phyloP scores from a whole-genome alignment of 495 filamentous ascomycete genomes.

The Penicillium maclennaniae region DNA sequence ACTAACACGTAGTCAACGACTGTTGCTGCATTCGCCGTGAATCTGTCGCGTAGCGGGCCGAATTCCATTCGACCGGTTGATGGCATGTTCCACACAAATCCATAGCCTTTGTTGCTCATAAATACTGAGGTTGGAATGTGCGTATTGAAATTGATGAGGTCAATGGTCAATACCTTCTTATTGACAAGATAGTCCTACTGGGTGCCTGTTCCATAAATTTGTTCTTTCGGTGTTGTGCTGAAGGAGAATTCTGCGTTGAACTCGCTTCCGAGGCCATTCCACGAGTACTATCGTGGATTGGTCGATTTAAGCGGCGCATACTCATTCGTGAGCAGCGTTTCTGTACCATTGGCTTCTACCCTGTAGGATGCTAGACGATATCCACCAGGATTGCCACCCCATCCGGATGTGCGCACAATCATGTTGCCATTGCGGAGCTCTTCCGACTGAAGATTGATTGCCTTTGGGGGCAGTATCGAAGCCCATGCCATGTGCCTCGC shows the following conservation, averaged over 20 bases:
- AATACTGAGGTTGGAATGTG: slow-evolving; percentile 27
- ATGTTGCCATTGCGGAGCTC: slow-evolving; percentile 27
- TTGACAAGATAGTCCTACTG: slow-evolving; percentile 29
- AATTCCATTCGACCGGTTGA: slow-evolving; percentile 29
- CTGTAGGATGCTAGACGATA: slow-evolving; percentile 28
- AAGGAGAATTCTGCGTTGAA: slow-evolving; percentile 29
- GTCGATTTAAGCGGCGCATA: slow-evolving; percentile 31
- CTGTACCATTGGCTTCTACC: slow-evolving; percentile 21
- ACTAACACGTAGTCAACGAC: slow-evolving; percentile 30
- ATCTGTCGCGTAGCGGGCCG: slow-evolving; percentile 18
- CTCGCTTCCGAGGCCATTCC: slow-evolving; percentile 23
- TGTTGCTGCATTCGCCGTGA: slow-evolving; percentile 21
- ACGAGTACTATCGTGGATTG: slow-evolving; percentile 27
- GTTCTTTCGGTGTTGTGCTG: slow-evolving; percentile 26
- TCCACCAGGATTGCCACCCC: slow-evolving; percentile 22
- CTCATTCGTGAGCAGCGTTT: slow-evolving; percentile 28
- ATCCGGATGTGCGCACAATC: slow-evolving; percentile 25
- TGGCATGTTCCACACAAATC: slow-evolving; percentile 30
- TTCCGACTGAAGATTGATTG: slow-evolving; percentile 11
- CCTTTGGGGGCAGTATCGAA: slow-evolving; percentile 22
- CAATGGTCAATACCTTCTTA: slow-evolving; percentile 26
- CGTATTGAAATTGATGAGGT: slow-evolving; percentile 28
- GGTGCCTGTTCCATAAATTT: slow-evolving; percentile 30
- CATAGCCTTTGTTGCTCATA: slow-evolving; percentile 30
- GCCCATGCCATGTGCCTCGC: slow-evolving; percentile 18